Conservation (phyloP, 2,329 filamentous ascomycete genomes). For the Paecilomyces sp. region DNA sequence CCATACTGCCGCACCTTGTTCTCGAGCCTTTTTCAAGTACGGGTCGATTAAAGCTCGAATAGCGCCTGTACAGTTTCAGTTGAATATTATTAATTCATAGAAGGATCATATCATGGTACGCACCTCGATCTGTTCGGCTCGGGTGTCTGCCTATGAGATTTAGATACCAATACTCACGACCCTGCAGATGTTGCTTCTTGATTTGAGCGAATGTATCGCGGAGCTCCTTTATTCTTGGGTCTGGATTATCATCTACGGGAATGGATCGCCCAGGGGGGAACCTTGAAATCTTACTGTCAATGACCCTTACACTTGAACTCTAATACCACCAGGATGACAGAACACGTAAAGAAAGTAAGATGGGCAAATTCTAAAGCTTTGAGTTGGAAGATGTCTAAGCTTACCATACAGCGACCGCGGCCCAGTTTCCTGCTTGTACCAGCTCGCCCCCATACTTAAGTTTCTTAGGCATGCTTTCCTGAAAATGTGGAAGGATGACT, state of each 20-base stretch:
- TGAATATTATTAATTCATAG: background rate
- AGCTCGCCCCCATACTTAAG: slow-evolving; percentile 1
- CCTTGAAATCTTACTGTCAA: background rate
- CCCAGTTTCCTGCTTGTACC: slow-evolving; percentile 5
- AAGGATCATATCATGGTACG: background rate
- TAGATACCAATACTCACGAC: slow-evolving; percentile 6
- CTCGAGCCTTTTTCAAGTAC: slow-evolving; percentile 5
- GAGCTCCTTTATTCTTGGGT: slow-evolving; percentile 1
- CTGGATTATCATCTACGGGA: background rate
- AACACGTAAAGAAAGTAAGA: no score
- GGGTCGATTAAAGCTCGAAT: slow-evolving; percentile 7
- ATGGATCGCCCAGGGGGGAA: slow-evolving; percentile 5
- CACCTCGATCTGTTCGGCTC: slow-evolving; percentile 5
- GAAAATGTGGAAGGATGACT: background rate
- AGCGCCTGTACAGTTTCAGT: slow-evolving; percentile 1
- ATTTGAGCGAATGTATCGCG: slow-evolving; percentile 1
- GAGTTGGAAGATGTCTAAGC: background rate
- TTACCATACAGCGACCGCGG: slow-evolving; percentile 7
- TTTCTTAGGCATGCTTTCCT: background rate
- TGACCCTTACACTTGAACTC: background rate
- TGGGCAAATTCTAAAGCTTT: background rate
- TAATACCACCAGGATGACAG: no score
- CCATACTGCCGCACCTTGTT: slow-evolving; percentile 4
- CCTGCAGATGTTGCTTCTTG: slow-evolving; percentile 5
- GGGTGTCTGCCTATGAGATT: slow-evolving; percentile 6